These are phyloP conservation scores for Excoecaria cochinchinensis DNA, from an alignment of 345 rosid species.

Conservation along the genomic window DNA sequence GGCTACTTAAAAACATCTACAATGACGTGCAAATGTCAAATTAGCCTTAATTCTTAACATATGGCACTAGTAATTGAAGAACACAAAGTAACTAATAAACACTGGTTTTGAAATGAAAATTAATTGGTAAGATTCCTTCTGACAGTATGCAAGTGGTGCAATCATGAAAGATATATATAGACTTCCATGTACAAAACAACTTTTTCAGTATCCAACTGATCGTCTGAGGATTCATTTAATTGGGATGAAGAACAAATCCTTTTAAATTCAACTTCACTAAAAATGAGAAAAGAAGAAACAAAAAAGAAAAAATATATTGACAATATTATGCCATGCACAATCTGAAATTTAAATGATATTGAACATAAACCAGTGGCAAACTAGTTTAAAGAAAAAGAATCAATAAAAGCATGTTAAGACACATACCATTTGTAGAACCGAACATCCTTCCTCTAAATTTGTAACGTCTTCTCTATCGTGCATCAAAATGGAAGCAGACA, in stretches of 20 bases:
- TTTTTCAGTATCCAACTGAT: neutral
- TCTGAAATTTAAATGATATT: neutral
- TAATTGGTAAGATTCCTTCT: neutral
- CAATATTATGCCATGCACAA: neutral
- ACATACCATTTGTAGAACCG: conserved; percentile 56
- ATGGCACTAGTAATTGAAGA: no score
- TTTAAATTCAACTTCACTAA: neutral
- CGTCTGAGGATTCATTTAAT: neutral
- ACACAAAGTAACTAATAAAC: neutral
- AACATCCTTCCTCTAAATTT: conserved; percentile 47
- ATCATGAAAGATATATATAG: neutral
- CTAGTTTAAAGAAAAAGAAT: neutral
- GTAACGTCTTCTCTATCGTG: conserved; percentile 16
- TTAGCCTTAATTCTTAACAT: no score
- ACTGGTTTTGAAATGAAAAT: neutral
- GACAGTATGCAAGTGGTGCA: neutral
- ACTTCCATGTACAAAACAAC: neutral
- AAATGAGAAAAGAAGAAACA: neutral
- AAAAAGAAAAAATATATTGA: no score
- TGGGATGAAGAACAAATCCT: neutral
- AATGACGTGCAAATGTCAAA: neutral
- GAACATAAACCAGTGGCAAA: neutral
- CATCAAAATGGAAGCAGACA: conserved; percentile 17
- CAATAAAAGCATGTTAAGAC: conserved; percentile 7
- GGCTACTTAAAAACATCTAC: neutral